Conservation (phyloP, 192 early-diverging fungal species). For the Coemansia asiatica region DNA sequence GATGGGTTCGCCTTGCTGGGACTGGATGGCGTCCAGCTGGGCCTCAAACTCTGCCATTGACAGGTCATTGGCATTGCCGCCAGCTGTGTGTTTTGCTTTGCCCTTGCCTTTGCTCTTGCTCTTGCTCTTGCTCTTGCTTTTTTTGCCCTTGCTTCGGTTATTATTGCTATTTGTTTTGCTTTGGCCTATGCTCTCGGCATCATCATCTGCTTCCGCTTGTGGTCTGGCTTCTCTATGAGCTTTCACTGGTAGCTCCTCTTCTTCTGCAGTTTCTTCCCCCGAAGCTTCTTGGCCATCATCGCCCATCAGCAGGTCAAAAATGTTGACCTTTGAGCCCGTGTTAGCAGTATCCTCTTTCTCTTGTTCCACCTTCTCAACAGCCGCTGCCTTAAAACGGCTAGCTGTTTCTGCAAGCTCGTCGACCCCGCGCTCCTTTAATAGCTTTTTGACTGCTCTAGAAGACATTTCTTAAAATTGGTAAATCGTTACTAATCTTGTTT, state of each 20-base stretch:
- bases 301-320: constrained; percentile 50
- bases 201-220: not conserved
- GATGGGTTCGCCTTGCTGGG: constrained; percentile 3
- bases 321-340: constrained; percentile 20
- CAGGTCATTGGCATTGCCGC: constrained; percentile 17
- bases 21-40: constrained; percentile 28
- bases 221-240: not conserved
- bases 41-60: constrained; percentile 46
- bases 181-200: not conserved
- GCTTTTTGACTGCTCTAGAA: constrained; percentile 43
- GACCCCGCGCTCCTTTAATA: constrained; percentile 47
- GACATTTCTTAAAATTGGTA: constrained; percentile 33
- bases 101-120: constrained; percentile 16
- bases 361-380: constrained; percentile 7
- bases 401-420: constrained; percentile 45
- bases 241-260: not conserved
- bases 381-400: constrained; percentile 25
- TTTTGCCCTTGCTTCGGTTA: constrained; percentile 1
- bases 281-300: constrained; percentile 9
- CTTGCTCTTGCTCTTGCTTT: constrained; percentile 19
- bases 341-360: not conserved
- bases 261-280: not conserved
- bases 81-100: constrained; percentile 9
- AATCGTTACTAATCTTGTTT: not conserved
- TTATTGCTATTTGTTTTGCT: constrained; percentile 4